Base-by-base conservation (phyloP, 2,329 filamentous ascomycete genomes). In the Sclerotinia trifoliorum region DNA sequence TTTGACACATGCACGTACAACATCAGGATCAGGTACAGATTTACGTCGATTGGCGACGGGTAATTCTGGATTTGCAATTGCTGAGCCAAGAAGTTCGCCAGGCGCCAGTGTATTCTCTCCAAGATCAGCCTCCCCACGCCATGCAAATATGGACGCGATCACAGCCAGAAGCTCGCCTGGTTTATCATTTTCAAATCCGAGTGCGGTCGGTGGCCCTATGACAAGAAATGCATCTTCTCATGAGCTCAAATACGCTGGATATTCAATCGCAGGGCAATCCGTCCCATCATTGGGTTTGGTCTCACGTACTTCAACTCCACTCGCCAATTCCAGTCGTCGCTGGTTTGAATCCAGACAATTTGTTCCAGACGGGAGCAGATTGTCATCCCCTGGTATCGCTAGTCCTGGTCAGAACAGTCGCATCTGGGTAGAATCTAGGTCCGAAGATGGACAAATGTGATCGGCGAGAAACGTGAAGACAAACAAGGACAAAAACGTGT, bases 111-210 rank as follows among this genome's bases (percentile, higher is more conserved):
- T n/a, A 6, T 63, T 63, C 7, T 63, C 46, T 0, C 32, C 46
- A 39, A 15, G 13, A 21, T 32, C 29, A 10, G 54, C 21, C n/a
- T 57, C 54, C 4, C 46, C 46, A 39, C 5, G 32, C 4, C 3
- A 26, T 26, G n/a, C 8, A 5, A 35, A 51, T 13, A 5, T 19
- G 15, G 17, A 35, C 13, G 26, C n/a, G 2, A 42, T 15, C 10
- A 63, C 60, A 39, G 60, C 60, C 13, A 51, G 60, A 51, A 63
- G 60, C 32, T 63, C 60, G 3, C 60, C 60, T 19, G 46, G 60
- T 11, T 10, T 63, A 11, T 51, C 46, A 5, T 39, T 51, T 15
- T 39, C 60, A 1, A 42, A 19, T 32, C n/a, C n/a, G 10, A 8
- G n/a, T 26, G 13, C n/a, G 10, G 5, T 26, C 5, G n/a, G 29